These are phyloP conservation scores for Eleusine indica DNA, from an alignment of 176 grass and related monocot genomes.

Conservation along the genomic window DNA sequence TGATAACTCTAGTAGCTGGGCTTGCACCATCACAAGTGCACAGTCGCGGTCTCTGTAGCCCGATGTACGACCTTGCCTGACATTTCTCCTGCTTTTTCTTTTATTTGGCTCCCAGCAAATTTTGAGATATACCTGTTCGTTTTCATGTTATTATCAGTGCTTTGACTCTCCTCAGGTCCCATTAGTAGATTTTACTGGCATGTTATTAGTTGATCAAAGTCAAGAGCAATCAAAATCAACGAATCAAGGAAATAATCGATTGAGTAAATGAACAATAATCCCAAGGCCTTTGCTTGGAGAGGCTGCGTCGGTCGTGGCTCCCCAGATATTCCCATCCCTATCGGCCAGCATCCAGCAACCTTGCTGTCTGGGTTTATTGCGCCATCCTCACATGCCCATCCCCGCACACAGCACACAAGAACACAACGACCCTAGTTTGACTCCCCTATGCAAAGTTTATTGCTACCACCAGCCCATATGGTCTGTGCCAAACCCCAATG, in stretches of 20 bases:
- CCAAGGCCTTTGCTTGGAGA: constrained; percentile 10
- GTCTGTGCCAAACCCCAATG: constrained; percentile 2
- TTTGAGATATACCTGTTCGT: neutral
- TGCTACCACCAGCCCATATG: constrained; percentile 5
- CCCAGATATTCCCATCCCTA: constrained; percentile 60
- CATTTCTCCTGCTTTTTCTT: neutral
- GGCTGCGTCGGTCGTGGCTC: neutral
- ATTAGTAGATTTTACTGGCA: neutral
- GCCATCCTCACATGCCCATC: constrained; percentile 49
- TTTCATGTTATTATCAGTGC: neutral
- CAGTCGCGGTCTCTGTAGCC: neutral
- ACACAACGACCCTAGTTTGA: constrained; percentile 24
- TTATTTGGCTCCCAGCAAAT: neutral
- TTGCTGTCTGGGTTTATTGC: constrained; percentile 55
- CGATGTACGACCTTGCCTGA: neutral
- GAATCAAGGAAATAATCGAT: neutral
- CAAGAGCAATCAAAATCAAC: neutral
- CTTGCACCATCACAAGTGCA: neutral
- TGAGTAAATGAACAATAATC: neutral
- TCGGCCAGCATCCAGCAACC: constrained; percentile 40
- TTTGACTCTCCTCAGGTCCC: neutral
- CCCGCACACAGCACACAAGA: neutral
- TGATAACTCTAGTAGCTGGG: neutral
- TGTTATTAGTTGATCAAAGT: neutral
- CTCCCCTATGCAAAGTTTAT: neutral